Percentiles rank a stretch among this genome's conserved stretches.
Evolutionary conservation across 139 green algal species (phyloP).

Genomic region (Zygnema cylindricum): DNA sequence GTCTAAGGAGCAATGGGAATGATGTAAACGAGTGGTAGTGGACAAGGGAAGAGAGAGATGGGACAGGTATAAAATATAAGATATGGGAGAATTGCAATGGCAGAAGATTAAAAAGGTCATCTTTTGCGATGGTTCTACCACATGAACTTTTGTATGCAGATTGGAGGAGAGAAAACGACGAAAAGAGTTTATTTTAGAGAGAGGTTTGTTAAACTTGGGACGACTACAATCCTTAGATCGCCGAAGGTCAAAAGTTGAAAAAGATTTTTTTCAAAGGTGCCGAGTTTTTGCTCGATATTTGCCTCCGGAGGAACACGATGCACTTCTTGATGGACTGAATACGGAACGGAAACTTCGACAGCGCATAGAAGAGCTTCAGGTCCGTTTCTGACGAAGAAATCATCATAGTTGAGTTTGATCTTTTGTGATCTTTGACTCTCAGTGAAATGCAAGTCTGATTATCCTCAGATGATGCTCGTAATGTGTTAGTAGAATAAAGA

Average conservation of each 20-base stretch:
- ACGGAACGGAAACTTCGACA: conserved; percentile 79
- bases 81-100: no score
- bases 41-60: no score
- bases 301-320: conserved; percentile 75
- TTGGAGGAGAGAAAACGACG: conserved; percentile 75
- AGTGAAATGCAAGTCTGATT: no score
- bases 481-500: no score
- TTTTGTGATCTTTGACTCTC: no score
- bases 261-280: conserved; percentile 73
- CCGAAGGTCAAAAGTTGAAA: conserved; percentile 71
- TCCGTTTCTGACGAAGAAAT: no score
- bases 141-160: conserved; percentile 42
- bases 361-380: conserved; percentile 81
- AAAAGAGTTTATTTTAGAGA: conserved; percentile 77
- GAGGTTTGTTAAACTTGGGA: conserved; percentile 77
- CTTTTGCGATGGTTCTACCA: not conserved
- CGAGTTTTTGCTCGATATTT: conserved; percentile 84
- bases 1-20: no score
- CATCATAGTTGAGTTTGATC: no score
- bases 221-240: conserved; percentile 59
- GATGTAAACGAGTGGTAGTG: no score
- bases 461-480: no score
- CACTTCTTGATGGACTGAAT: conserved; percentile 80
- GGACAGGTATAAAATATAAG: no score
- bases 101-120: no score